Conservation (phyloP, 495 filamentous ascomycete species). For the Neurospora sp. region DNA sequence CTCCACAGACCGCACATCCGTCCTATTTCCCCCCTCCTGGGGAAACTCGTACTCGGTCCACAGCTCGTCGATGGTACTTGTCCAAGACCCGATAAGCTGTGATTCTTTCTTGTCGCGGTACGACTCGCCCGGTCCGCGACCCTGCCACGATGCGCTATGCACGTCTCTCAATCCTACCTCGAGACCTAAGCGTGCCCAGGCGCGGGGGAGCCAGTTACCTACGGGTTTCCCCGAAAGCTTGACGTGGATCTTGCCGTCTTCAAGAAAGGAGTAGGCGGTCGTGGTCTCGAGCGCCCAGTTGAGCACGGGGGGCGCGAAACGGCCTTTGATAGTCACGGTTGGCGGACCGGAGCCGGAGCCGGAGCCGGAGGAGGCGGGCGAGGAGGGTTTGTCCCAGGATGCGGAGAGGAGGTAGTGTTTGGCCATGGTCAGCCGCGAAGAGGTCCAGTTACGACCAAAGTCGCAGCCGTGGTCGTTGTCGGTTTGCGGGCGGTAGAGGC, state of each 20-base stretch:
- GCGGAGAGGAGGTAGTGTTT: constrained; percentile 33
- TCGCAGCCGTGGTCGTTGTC: constrained; percentile 51
- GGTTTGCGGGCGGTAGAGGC: constrained; percentile 47
- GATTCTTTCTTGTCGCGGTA: constrained; percentile 54
- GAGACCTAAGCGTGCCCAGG: constrained; percentile 51
- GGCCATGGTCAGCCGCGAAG: constrained; percentile 30
- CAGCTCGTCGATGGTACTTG: constrained; percentile 30
- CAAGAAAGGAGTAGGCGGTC: constrained; percentile 43
- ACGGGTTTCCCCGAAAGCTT: constrained; percentile 7
- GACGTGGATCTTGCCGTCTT: constrained; percentile 24
- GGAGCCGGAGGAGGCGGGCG: constrained; percentile 1
- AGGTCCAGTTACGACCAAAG: constrained; percentile 34
- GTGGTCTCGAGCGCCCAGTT: constrained; percentile 49
- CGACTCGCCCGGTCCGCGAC: constrained; percentile 52
- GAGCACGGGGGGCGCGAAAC: constrained; percentile 49
- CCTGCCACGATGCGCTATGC: constrained; percentile 46
- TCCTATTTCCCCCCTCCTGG: constrained; percentile 56
- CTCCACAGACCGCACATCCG: constrained; percentile 50
- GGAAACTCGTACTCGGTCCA: constrained; percentile 55
- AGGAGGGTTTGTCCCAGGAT: constrained; percentile 22
- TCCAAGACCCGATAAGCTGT: constrained; percentile 45
- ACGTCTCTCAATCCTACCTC: constrained; percentile 35
- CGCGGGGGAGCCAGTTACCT: constrained; percentile 36
- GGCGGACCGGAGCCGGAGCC: neutral
- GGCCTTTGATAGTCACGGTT: constrained; percentile 32